Percentiles rank a stretch among this genome's conserved stretches.
Conservation (phyloP, 805 yeast genomes). For the Spathaspora hagerdaliae region DNA sequence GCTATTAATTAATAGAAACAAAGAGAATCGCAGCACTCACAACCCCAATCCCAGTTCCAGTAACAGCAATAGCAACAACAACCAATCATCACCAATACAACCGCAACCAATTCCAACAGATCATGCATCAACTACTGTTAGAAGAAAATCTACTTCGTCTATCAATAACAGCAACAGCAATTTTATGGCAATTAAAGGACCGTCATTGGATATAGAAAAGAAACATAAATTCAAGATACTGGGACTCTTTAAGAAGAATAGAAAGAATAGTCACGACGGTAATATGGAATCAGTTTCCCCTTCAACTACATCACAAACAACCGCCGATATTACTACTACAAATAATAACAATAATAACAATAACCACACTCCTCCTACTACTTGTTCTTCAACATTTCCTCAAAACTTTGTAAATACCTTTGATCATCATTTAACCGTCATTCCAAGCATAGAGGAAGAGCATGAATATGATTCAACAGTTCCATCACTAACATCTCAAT, state of each 20-base stretch:
- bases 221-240: slow-evolving; percentile 5
- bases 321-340: neutral
- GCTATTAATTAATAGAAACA: slow-evolving; percentile 5
- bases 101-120: neutral
- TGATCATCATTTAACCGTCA: too few species aligned
- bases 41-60: neutral
- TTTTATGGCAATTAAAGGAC: too few species aligned
- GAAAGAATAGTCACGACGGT: neutral
- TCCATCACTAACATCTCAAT: neutral
- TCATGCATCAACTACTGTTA: too few species aligned
- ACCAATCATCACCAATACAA: neutral
- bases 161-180: neutral
- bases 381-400: neutral
- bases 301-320: too few species aligned
- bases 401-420: too few species aligned
- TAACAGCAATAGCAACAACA: neutral
- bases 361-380: neutral
- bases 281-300: too few species aligned
- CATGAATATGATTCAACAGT: neutral
- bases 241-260: slow-evolving; percentile 4
- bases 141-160: neutral
- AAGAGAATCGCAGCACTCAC: neutral
- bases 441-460: too few species aligned
- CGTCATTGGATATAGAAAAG: slow-evolving; percentile 1
- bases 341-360: neutral